phyloP scores from a whole-genome alignment of 495 filamentous ascomycete species.

The Elaphomyces granulatus region DNA sequence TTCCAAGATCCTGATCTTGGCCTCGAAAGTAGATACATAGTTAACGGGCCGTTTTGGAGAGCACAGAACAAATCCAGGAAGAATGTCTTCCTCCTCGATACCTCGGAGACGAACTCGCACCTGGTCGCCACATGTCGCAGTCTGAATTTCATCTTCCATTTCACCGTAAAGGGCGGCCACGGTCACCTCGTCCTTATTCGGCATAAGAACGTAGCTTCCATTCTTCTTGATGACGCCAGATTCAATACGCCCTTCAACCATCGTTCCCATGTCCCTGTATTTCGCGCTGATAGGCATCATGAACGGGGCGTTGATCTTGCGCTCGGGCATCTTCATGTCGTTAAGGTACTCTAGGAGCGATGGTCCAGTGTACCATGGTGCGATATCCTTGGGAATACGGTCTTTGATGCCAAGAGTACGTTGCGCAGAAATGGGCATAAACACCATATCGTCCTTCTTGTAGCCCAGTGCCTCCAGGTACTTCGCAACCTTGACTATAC shows the following conservation, averaged over 20 bases:
- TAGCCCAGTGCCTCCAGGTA: slow-evolving; percentile 90
- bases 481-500: slow-evolving; percentile 69
- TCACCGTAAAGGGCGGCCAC: slow-evolving; percentile 85
- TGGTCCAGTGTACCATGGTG: slow-evolving; percentile 79
- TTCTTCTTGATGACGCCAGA: slow-evolving; percentile 84
- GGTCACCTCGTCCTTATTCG: slow-evolving; percentile 65
- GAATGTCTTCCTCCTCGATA: slow-evolving; percentile 92
- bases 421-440: slow-evolving; percentile 95
- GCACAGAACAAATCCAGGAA: slow-evolving; percentile 94
- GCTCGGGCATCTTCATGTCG: slow-evolving; percentile 77
- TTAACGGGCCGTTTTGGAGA: slow-evolving; percentile 83
- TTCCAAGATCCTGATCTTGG: slow-evolving; percentile 91
- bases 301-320: slow-evolving; percentile 94
- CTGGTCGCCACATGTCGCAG: slow-evolving; percentile 84
- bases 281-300: slow-evolving; percentile 98
- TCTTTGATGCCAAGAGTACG: slow-evolving; percentile 75
- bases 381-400: slow-evolving; percentile 60
- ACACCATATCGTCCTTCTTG: slow-evolving; percentile 81
- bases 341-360: slow-evolving; percentile 90
- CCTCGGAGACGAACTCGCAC: slow-evolving; percentile 83
- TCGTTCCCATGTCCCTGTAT: slow-evolving; percentile 94
- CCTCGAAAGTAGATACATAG: slow-evolving; percentile 81
- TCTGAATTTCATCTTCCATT: slow-evolving; percentile 77
- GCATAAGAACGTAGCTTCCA: slow-evolving; percentile 77
- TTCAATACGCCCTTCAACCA: slow-evolving; percentile 95